Evolutionary conservation across 805 yeast species (phyloP).

Genomic region (Yarrowia sp.): DNA sequence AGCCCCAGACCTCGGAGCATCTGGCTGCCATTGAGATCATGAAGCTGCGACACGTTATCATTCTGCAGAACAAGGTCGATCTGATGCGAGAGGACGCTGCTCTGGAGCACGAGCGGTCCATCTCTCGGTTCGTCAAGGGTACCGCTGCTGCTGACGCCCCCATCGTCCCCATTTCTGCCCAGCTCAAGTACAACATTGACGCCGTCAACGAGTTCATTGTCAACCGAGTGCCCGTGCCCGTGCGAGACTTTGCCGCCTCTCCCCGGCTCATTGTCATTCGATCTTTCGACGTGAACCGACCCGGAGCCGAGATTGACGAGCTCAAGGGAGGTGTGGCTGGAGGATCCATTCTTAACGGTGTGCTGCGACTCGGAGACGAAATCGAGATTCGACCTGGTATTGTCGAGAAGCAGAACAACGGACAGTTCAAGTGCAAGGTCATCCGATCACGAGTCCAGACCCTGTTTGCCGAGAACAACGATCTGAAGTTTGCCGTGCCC

Average conservation of each 20-base stretch:
- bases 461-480: conserved; percentile 96
- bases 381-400: conserved; percentile 99
- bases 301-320: conserved; percentile 97
- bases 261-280: conserved; percentile 97
- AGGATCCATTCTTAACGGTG: conserved; percentile 97
- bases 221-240: conserved; percentile 93
- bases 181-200: conserved; percentile 96
- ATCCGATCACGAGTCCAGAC: conserved; percentile 93
- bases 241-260: conserved; percentile 90
- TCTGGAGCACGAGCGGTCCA: conserved; percentile 91
- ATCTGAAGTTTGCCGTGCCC: conserved; percentile 97
- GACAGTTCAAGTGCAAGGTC: conserved; percentile 92
- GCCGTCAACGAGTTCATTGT: conserved; percentile 98
- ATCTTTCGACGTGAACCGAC: conserved; percentile 98
- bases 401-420: conserved; percentile 89
- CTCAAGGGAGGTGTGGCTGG: conserved; percentile 99
- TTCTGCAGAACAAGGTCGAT: conserved; percentile 97
- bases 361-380: conserved; percentile 95
- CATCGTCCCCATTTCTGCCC: conserved; percentile 98
- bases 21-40: conserved; percentile 99
- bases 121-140: conserved; percentile 91
- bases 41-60: conserved; percentile 96
- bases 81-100: conserved; percentile 98
- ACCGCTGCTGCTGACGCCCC: conserved; percentile 99
- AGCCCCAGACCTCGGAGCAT: conserved; percentile 99